phyloP scores from a whole-genome alignment of 441 rosid species.

The Pelargonium australe region DNA sequence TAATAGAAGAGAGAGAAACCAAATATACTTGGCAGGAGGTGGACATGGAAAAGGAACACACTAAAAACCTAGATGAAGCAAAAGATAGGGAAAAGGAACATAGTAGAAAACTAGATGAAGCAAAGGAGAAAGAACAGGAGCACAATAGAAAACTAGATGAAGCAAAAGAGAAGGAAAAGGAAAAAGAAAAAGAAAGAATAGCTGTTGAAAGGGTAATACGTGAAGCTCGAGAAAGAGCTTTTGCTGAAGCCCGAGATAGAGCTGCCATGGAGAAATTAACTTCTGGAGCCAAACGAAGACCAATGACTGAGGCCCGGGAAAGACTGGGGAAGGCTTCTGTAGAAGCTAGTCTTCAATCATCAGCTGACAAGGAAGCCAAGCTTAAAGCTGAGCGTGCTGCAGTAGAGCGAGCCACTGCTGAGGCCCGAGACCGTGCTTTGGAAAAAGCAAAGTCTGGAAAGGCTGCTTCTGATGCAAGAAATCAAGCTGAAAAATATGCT shows the following conservation, averaged over 20 bases:
- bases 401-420: constrained; percentile 90
- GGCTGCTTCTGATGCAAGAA: constrained; percentile 40
- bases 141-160: constrained; percentile 33
- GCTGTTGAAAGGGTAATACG: constrained; percentile 91
- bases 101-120: not conserved
- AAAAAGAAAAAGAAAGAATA: constrained; percentile 47
- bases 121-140: constrained; percentile 26
- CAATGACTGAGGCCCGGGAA: constrained; percentile 45
- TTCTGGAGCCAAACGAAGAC: constrained; percentile 52
- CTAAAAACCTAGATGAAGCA: constrained; percentile 32
- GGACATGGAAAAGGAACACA: constrained; percentile 31
- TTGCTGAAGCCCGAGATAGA: constrained; percentile 80
- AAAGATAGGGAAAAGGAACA: constrained; percentile 34
- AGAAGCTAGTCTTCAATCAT: constrained; percentile 3
- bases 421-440: constrained; percentile 85
- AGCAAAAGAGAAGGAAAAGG: constrained; percentile 34
- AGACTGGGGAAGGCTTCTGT: constrained; percentile 43
- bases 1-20: constrained; percentile 38
- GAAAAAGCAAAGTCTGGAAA: constrained; percentile 80
- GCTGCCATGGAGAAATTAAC: constrained; percentile 70
- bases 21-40: constrained; percentile 36
- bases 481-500: constrained; percentile 41
- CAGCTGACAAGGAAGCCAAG: constrained; percentile 46
- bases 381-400: constrained; percentile 88
- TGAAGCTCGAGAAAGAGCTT: constrained; percentile 94